phyloP scores from a whole-genome alignment of 164 flowering plant genomes.

The Nelumbo lutea region DNA sequence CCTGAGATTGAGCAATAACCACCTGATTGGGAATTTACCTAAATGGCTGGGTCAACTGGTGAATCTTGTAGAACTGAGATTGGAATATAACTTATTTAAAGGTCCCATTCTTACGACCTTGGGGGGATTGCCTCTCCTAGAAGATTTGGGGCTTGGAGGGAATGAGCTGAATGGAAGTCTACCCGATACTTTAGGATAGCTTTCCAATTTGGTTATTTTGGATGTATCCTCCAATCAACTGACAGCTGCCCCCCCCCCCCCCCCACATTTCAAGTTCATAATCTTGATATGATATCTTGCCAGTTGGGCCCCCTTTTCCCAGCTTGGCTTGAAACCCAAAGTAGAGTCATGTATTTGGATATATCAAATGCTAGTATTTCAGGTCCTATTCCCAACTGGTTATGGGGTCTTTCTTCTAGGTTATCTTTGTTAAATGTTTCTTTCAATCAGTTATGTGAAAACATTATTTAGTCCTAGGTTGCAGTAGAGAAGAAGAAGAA shows the following conservation, averaged over 20 bases:
- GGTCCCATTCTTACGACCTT: constrained; percentile 34
- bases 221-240: constrained; percentile 27
- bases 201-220: constrained; percentile 16
- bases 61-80: constrained; percentile 23
- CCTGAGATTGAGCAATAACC: constrained; percentile 25
- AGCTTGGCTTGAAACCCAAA: constrained; percentile 34
- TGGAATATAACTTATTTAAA: constrained; percentile 24
- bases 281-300: constrained; percentile 32
- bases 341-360: constrained; percentile 22
- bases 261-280: constrained; percentile 35
- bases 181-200: constrained; percentile 29
- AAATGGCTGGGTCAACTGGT: constrained; percentile 32
- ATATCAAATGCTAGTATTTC: constrained; percentile 46
- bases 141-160: constrained; percentile 16
- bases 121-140: constrained; percentile 21
- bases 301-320: constrained; percentile 40
- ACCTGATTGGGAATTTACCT: constrained; percentile 29
- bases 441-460: constrained; percentile 18
- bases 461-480: too few species aligned
- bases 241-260: constrained; percentile 43
- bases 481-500: too few species aligned
- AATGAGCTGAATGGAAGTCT: constrained; percentile 29
- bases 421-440: constrained; percentile 34
- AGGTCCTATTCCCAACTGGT: constrained; percentile 40
- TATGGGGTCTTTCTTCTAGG: constrained; percentile 40